These are phyloP conservation scores for Plantago ovata DNA, from an alignment of 257 asterid species.

Conservation along the genomic window DNA sequence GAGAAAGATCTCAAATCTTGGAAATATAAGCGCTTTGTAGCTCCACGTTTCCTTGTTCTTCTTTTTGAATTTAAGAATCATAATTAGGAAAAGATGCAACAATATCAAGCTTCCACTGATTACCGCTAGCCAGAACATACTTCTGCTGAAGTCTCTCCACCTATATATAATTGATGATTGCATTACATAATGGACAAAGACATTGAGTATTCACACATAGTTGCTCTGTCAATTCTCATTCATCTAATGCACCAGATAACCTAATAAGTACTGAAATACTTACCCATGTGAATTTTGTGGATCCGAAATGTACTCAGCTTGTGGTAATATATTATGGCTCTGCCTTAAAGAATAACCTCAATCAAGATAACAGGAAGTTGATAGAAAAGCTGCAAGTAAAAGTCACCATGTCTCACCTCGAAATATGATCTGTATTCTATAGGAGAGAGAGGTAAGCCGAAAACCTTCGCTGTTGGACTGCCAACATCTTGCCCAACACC, in stretches of 20 bases:
- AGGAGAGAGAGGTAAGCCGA: conserved; percentile 72
- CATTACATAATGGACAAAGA: too few relatives aligned
- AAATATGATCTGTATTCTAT: conserved; percentile 71
- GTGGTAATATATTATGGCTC: conserved; percentile 62
- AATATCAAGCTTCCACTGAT: conserved; percentile 54
- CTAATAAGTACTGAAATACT: conserved; percentile 12
- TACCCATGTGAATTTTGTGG: conserved; percentile 82
- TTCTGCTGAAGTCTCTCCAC: conserved; percentile 86
- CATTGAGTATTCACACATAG: too few relatives aligned
- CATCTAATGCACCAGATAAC: too few relatives aligned
- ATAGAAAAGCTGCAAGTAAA: not conserved
- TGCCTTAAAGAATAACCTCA: conserved; percentile 33
- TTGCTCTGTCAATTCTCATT: too few relatives aligned
- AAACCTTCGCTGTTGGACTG: conserved; percentile 36
- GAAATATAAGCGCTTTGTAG: conserved; percentile 67
- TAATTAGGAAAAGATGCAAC: conserved; percentile 47
- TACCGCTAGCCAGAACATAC: conserved; percentile 84
- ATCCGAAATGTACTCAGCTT: conserved; percentile 68
- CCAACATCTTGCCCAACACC: conserved; percentile 38
- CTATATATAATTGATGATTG: conserved; percentile 33
- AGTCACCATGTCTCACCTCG: conserved; percentile 42
- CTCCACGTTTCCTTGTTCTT: conserved; percentile 41
- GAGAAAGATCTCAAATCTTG: conserved; percentile 81
- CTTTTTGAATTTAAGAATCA: conserved; percentile 44
- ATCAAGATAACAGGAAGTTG: conserved; percentile 18